Evolutionary conservation across 208 protist species (phyloP).

Genomic region (Zelonia costaricensis): DNA sequence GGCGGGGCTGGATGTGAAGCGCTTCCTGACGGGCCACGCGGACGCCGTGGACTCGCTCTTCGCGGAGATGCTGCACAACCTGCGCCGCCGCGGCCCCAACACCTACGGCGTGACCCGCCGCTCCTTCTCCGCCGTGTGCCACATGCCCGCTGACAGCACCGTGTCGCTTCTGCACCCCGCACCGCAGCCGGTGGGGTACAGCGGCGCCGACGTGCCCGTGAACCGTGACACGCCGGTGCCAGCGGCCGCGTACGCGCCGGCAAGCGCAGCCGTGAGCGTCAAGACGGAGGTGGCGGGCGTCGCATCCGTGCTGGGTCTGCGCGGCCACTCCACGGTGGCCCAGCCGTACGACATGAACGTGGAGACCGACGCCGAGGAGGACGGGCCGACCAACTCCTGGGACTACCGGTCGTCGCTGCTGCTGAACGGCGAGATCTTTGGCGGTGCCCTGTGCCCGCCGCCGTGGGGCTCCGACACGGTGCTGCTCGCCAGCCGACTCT

Average conservation of each 20-base stretch:
- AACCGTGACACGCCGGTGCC: background rate
- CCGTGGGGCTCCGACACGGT: slow-evolving; percentile 76
- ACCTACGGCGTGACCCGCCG: slow-evolving; percentile 44
- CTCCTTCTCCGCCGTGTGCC: slow-evolving; percentile 19
- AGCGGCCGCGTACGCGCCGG: background rate
- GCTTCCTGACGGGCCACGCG: slow-evolving; percentile 15
- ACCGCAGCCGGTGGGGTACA: background rate
- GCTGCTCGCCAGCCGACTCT: slow-evolving; percentile 56
- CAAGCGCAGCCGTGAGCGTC: slow-evolving; percentile 5
- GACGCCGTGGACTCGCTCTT: slow-evolving; percentile 26
- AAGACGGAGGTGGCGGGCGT: slow-evolving; percentile 47
- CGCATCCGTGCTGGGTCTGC: slow-evolving; percentile 67
- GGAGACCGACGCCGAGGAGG: slow-evolving; percentile 39
- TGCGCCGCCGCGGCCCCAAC: slow-evolving; percentile 52
- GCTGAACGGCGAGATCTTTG: slow-evolving; percentile 91
- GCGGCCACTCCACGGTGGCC: slow-evolving; percentile 42
- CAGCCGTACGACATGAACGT: slow-evolving; percentile 78
- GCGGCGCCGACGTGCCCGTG: background rate
- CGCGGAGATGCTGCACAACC: slow-evolving; percentile 37
- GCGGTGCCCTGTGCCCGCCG: slow-evolving; percentile 59
- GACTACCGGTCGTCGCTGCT: slow-evolving; percentile 55
- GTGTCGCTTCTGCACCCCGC: slow-evolving; percentile 2
- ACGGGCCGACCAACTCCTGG: slow-evolving; percentile 17
- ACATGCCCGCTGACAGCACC: background rate
- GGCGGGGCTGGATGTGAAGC: slow-evolving; percentile 15